A percentile compares a stretch with the other conserved stretches of the same genome.
phyloP scores from a whole-genome alignment of 2,329 filamentous ascomycete genomes.

The Emericellopsis atlantica region DNA sequence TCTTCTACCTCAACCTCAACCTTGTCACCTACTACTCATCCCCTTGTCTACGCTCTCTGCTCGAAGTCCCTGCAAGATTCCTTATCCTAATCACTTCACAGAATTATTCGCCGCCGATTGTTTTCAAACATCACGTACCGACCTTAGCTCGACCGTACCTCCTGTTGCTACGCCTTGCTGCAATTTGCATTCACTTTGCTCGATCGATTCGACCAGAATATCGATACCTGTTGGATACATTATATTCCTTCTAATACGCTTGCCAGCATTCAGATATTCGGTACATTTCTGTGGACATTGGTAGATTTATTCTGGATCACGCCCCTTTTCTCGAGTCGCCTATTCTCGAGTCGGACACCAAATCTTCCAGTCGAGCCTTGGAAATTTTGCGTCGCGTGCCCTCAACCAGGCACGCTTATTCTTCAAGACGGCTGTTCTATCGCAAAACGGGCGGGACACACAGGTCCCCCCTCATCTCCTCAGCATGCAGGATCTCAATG shows the following conservation, averaged over 20 bases:
- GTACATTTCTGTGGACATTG: too few relatives aligned
- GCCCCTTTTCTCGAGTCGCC: too few relatives aligned
- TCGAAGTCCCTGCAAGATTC: too few relatives aligned
- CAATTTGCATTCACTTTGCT: background rate
- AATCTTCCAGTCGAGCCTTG: conserved; percentile 5
- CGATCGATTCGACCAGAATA: background rate
- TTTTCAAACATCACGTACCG: background rate
- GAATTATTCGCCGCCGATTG: too few relatives aligned
- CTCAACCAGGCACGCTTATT: conserved; percentile 39
- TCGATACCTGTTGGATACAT: background rate
- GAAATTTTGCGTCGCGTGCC: conserved; percentile 28
- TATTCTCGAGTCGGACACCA: too few relatives aligned
- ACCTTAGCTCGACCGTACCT: background rate
- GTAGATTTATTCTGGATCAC: too few relatives aligned
- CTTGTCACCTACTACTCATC: too few relatives aligned
- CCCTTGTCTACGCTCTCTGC: too few relatives aligned
- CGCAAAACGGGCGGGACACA: conserved; percentile 67
- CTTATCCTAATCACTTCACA: too few relatives aligned
- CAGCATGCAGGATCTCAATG: conserved; percentile 77
- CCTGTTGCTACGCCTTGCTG: background rate
- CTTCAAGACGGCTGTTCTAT: conserved; percentile 72
- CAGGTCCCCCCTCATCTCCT: conserved; percentile 78
- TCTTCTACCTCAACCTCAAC: too few relatives aligned
- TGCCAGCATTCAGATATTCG: background rate
- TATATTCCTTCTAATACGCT: background rate